Evolutionary conservation across 164 flowering plant genomes (phyloP).

Genomic region (Paratinospora sagittata): DNA sequence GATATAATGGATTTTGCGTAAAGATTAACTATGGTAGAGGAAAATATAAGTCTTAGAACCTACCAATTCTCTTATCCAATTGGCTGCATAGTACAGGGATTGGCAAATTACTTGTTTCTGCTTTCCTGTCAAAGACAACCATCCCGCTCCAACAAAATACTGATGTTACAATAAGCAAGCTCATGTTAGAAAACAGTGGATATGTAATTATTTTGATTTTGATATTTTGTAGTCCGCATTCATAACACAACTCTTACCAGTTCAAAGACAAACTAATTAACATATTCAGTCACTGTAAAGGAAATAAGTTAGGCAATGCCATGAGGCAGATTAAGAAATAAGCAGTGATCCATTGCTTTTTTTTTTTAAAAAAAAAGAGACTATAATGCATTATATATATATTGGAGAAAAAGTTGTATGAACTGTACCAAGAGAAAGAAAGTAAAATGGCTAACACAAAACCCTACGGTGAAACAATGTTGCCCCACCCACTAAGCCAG

Average conservation of each 20-base stretch:
- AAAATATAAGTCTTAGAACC: conserved; percentile 8
- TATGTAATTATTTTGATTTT: background rate
- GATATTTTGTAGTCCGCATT: background rate
- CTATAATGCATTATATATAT: no score
- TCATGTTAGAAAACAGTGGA: background rate
- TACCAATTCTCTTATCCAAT: conserved; percentile 88
- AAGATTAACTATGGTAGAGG: background rate
- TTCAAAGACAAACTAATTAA: background rate
- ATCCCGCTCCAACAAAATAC: conserved; percentile 45
- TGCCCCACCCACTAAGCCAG: no score
- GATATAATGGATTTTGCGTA: background rate
- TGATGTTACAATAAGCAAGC: conserved; percentile 22
- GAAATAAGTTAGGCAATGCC: background rate
- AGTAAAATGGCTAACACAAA: no score
- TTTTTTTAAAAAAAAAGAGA: no score
- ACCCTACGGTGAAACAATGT: no score
- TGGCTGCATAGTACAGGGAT: conserved; percentile 66
- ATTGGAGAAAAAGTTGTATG: no score
- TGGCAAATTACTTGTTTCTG: conserved; percentile 58
- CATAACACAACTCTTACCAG: background rate
- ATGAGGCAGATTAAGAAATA: no score
- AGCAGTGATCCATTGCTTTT: no score
- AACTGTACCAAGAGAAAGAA: no score
- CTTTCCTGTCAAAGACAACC: conserved; percentile 49
- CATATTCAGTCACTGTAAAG: background rate